These are phyloP conservation scores for Sporodiniella umbellata DNA, from an alignment of 371 early-diverging fungal species.

Conservation along the genomic window DNA sequence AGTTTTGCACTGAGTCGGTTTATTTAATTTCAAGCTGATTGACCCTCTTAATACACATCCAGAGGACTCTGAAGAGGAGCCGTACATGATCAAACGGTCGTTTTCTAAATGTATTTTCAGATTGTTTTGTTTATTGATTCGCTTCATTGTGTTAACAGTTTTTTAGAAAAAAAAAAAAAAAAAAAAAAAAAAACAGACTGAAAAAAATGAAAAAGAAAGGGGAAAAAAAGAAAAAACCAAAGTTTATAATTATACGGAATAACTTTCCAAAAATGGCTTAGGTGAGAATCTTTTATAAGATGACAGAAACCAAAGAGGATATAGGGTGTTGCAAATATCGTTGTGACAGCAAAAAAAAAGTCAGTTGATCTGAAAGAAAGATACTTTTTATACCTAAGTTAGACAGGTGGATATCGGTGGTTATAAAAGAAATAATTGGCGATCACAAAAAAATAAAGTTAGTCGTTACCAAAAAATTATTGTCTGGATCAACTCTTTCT, in stretches of 20 bases:
- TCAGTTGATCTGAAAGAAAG: background rate
- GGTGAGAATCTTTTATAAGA: constrained; percentile 5
- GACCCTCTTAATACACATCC: constrained; percentile 35
- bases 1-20: constrained; percentile 17
- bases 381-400: too few relatives aligned
- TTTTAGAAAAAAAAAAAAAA: constrained; percentile 1
- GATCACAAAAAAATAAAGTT: too few relatives aligned
- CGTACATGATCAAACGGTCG: constrained; percentile 30
- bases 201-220: constrained; percentile 1
- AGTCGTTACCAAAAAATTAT: too few relatives aligned
- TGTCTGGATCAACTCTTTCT: too few relatives aligned
- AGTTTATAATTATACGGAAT: background rate
- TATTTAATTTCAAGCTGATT: constrained; percentile 15
- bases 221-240: too few relatives aligned
- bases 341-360: too few relatives aligned
- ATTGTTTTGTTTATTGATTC: constrained; percentile 2
- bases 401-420: too few relatives aligned
- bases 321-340: too few relatives aligned
- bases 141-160: too few relatives aligned
- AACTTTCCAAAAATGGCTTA: constrained; percentile 10
- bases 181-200: background rate
- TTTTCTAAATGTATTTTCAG: constrained; percentile 22
- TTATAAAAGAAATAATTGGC: too few relatives aligned
- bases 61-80: constrained; percentile 24
- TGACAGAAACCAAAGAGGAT: too few relatives aligned